Evolutionary conservation across 768 basidiomycete species (phyloP).

Genomic region (Collybiopsis luxurians): DNA sequence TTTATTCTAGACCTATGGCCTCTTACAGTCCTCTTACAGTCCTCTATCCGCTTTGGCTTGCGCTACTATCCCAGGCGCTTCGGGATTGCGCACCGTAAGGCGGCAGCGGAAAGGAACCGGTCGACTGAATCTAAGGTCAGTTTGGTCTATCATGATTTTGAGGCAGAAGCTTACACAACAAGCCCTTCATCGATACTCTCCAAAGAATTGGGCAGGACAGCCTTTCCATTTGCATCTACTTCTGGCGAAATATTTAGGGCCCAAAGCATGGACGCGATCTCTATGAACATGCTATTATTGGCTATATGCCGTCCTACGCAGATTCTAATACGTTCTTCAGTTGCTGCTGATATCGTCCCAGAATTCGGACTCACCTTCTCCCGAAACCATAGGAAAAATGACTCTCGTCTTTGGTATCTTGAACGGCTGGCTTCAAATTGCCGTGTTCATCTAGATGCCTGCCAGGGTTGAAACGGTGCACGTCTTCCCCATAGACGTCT

Average conservation of each 20-base stretch:
- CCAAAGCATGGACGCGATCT: constrained; percentile 26
- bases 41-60: neutral
- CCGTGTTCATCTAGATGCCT: neutral
- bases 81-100: neutral
- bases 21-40: no score
- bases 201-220: neutral
- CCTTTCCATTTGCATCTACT: neutral
- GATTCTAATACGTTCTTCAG: no score
- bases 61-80: neutral
- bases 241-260: constrained; percentile 6
- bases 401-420: neutral
- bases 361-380: constrained; percentile 11
- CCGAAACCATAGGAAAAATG: constrained; percentile 22
- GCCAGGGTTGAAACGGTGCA: constrained; percentile 1
- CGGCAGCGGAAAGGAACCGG: neutral
- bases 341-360: no score
- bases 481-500: constrained; percentile 2
- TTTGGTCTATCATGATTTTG: no score
- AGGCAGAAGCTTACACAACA: neutral
- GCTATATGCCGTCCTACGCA: constrained; percentile 28
- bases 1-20: no score
- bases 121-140: neutral
- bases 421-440: neutral
- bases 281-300: constrained; percentile 25
- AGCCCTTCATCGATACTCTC: neutral